phyloP scores from a whole-genome alignment of 208 protist species.

The Kentomonas sorsogonicus region DNA sequence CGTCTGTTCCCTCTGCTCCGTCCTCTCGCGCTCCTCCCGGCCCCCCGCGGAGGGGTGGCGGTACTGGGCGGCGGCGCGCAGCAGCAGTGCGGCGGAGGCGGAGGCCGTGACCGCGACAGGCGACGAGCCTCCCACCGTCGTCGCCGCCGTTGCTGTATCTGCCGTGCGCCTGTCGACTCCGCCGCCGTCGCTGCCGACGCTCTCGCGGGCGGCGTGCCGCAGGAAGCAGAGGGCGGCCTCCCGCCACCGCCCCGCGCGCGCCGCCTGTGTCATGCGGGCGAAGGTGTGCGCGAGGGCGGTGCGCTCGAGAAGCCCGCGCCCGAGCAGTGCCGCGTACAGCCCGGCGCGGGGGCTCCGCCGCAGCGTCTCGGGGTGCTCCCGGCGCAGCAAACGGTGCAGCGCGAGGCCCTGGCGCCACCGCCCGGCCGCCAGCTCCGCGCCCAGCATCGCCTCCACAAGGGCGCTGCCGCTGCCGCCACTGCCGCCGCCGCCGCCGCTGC shows the following conservation, averaged over 20 bases:
- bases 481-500: too few species aligned
- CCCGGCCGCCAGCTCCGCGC: conserved; percentile 31
- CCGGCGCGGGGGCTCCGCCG: conserved; percentile 26
- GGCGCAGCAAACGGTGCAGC: conserved; percentile 43
- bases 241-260: conserved; percentile 38
- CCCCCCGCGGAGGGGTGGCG: too few species aligned
- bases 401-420: conserved; percentile 56
- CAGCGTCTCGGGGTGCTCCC: conserved; percentile 47
- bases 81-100: background rate
- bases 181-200: background rate
- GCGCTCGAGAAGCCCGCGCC: conserved; percentile 35
- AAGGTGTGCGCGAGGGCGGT: conserved; percentile 36
- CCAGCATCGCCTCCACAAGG: conserved; percentile 46
- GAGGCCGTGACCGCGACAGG: background rate
- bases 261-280: conserved; percentile 29
- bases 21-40: background rate
- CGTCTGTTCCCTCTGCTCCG: too few species aligned
- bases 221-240: conserved; percentile 42
- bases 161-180: background rate
- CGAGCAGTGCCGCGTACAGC: conserved; percentile 39
- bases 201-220: conserved; percentile 20
- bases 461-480: conserved; percentile 8
- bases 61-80: background rate
- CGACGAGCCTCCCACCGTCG: background rate
- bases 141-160: background rate